These are phyloP conservation scores for Bertia moriformis DNA, from an alignment of 2,329 filamentous ascomycete species.

Conservation along the genomic window DNA sequence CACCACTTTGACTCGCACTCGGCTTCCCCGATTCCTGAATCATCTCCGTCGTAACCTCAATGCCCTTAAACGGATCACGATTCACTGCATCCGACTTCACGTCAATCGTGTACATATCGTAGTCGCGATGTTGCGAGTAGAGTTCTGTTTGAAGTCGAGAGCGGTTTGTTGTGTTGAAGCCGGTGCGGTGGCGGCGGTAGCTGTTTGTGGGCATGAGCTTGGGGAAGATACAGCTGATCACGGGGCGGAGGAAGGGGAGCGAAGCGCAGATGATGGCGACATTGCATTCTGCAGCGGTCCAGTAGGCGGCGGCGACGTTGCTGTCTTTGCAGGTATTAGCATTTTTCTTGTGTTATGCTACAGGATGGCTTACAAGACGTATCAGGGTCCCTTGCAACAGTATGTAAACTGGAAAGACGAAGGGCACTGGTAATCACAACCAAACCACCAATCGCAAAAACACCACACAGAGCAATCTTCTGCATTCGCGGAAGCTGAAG, in stretches of 20 bases:
- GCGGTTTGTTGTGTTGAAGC: not conserved
- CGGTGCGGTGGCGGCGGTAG: slow-evolving; percentile 6
- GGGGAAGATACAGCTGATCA: not conserved
- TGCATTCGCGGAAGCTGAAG: slow-evolving; percentile 24
- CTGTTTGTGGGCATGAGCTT: slow-evolving; percentile 13
- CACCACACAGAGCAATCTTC: slow-evolving; percentile 20
- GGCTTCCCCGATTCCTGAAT: too few relatives aligned
- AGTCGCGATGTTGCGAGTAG: slow-evolving; percentile 10
- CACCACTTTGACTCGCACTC: too few relatives aligned
- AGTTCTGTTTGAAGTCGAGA: slow-evolving; percentile 5
- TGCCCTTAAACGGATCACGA: slow-evolving; percentile 8
- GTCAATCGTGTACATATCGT: slow-evolving; percentile 13
- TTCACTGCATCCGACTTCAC: slow-evolving; percentile 8
- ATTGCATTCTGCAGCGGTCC: slow-evolving; percentile 1
- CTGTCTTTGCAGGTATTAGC: slow-evolving; percentile 3
- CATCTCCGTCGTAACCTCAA: slow-evolving; percentile 16
- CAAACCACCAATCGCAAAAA: slow-evolving; percentile 23
- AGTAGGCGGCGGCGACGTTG: slow-evolving; percentile 2
- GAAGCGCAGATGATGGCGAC: slow-evolving; percentile 1
- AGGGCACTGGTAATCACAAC: slow-evolving; percentile 16
- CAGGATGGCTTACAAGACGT: slow-evolving; percentile 6
- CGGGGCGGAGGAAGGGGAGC: slow-evolving; percentile 1
- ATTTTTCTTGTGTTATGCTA: slow-evolving; percentile 5
- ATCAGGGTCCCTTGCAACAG: slow-evolving; percentile 10
- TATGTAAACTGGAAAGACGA: slow-evolving; percentile 11